A percentile compares a stretch with the other conserved stretches of the same genome.
phyloP scores from a whole-genome alignment of 352 stramenopile genomes.

The Globisporangium canariense region DNA sequence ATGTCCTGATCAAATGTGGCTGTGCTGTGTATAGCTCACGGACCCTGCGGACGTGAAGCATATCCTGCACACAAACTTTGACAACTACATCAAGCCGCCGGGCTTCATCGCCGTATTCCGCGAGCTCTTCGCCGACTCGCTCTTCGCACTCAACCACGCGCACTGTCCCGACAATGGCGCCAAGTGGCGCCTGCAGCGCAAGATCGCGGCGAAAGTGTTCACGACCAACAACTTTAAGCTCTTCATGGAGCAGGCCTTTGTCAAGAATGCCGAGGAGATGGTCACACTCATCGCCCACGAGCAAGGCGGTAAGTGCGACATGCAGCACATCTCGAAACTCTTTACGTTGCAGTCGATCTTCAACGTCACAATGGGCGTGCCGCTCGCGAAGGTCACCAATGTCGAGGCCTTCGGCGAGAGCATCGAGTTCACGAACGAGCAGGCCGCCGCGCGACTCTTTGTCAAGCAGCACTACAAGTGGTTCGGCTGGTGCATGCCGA shows the following conservation, averaged over 20 bases:
- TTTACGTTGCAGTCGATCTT: constrained; percentile 61
- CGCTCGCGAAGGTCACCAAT: constrained; percentile 28
- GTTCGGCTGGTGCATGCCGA: constrained; percentile 57
- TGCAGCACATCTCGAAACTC: constrained; percentile 42
- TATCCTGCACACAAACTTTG: constrained; percentile 55
- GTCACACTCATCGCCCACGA: constrained; percentile 13
- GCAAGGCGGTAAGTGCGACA: constrained; percentile 26
- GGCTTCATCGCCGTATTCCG: constrained; percentile 59
- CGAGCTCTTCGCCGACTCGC: constrained; percentile 59
- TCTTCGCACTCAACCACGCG: constrained; percentile 63
- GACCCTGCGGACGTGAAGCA: constrained; percentile 54
- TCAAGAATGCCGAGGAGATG: constrained; percentile 32
- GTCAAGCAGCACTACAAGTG: constrained; percentile 64
- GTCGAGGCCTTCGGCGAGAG: constrained; percentile 32
- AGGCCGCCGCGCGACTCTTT: constrained; percentile 47
- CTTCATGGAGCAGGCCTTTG: constrained; percentile 44
- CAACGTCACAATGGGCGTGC: constrained; percentile 49
- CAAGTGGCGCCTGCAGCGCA: constrained; percentile 69
- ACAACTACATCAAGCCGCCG: constrained; percentile 68
- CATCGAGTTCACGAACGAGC: constrained; percentile 57
- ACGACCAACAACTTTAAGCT: constrained; percentile 59
- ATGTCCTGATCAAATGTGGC: too few species aligned
- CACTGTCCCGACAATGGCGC: constrained; percentile 43
- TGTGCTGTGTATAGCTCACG: constrained; percentile 26
- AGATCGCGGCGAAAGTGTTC: constrained; percentile 85